Evolutionary conservation across 2,329 filamentous ascomycete genomes (phyloP).

Genomic region (Aspergillus udagawae): DNA sequence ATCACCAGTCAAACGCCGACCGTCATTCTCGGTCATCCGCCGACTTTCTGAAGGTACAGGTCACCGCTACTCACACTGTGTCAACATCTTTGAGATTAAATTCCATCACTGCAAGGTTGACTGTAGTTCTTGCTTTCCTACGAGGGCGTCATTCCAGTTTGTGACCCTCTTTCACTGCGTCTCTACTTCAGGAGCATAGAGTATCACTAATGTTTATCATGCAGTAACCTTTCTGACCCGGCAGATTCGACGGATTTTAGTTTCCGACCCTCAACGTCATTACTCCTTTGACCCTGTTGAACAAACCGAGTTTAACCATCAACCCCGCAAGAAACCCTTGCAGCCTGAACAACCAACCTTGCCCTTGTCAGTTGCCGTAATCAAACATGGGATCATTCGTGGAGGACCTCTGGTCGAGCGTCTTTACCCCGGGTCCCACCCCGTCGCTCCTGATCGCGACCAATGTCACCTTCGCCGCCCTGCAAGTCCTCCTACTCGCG

Average conservation of each 20-base stretch:
- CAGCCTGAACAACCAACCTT: not conserved
- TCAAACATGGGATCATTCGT: conserved; percentile 52
- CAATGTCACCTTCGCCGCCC: conserved; percentile 79
- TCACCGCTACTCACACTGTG: not conserved
- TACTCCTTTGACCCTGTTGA: not conserved
- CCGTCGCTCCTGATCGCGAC: conserved; percentile 84
- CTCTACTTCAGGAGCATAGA: not conserved
- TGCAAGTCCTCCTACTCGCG: conserved; percentile 72
- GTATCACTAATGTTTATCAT: not conserved
- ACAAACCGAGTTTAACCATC: not conserved
- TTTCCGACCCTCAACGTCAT: conserved; percentile 13
- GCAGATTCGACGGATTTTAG: conserved; percentile 8
- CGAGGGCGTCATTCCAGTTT: not conserved
- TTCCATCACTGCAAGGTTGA: not conserved
- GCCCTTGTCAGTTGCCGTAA: not conserved
- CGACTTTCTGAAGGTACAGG: not conserved
- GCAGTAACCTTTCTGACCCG: not conserved
- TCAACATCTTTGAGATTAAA: too few species aligned
- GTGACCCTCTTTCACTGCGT: not conserved
- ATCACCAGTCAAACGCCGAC: conserved; percentile 12
- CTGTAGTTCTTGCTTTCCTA: not conserved
- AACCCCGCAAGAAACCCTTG: not conserved
- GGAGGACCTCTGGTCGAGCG: conserved; percentile 78
- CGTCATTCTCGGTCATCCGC: conserved; percentile 3
- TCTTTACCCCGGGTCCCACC: conserved; percentile 90